Percentiles rank a stretch among this genome's conserved stretches.
These are phyloP conservation scores for Lactifluus piperatus DNA, from an alignment of 768 basidiomycete genomes.

Conservation along the genomic window DNA sequence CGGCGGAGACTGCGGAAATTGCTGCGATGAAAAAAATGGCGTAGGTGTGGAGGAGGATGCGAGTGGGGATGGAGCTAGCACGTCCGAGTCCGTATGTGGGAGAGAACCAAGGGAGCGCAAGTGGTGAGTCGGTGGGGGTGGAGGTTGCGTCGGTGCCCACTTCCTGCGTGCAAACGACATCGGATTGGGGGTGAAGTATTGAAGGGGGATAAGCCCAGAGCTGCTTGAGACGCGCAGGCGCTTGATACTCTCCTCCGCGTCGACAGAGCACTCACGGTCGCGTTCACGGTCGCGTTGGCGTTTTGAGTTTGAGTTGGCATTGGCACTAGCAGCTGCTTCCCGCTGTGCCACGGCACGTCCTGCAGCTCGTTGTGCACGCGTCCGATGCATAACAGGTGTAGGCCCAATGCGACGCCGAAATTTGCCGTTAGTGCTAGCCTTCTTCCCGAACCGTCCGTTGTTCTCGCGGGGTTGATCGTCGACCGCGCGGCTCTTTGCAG, in stretches of 20 bases:
- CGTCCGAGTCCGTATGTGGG: background rate
- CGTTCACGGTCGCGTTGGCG: conserved; percentile 15
- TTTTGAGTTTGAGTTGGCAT: background rate
- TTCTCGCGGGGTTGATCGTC: conserved; percentile 50
- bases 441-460: conserved; percentile 64
- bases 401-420: conserved; percentile 24
- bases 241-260: background rate
- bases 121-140: conserved; percentile 9
- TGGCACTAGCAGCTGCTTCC: conserved; percentile 6
- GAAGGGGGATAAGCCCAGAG: conserved; percentile 7
- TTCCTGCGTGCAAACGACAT: conserved; percentile 29
- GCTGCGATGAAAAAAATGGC: background rate
- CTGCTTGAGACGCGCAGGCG: conserved; percentile 7
- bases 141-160: conserved; percentile 23
- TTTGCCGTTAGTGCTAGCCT: conserved; percentile 40
- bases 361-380: conserved; percentile 19
- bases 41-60: background rate
- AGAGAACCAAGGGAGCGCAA: conserved; percentile 9
- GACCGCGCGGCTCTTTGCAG: conserved; percentile 37
- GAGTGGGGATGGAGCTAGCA: background rate
- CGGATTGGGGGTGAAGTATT: conserved; percentile 26
- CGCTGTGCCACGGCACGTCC: conserved; percentile 18
- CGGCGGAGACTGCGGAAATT: background rate
- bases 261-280: conserved; percentile 1
- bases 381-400: conserved; percentile 1